Evolutionary conservation across 495 filamentous ascomycete genomes (phyloP).

Genomic region (Lentithecium fluviatile): DNA sequence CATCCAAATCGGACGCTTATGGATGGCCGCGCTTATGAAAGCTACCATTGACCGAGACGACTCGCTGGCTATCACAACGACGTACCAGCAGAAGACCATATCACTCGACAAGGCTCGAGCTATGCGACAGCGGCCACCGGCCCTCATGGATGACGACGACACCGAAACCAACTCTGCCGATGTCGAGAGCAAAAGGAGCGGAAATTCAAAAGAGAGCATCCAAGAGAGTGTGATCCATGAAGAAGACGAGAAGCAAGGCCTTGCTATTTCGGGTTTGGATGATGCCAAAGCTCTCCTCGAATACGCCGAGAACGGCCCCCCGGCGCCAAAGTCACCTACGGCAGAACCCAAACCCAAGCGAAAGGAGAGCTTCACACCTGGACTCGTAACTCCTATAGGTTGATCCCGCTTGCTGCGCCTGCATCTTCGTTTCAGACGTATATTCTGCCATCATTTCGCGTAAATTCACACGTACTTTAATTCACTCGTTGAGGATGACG

Average conservation of each 20-base stretch:
- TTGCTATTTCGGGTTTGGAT: constrained; percentile 34
- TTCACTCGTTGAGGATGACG: constrained; percentile 10
- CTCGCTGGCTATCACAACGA: constrained; percentile 70
- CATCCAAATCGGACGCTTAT: constrained; percentile 79
- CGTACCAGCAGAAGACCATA: constrained; percentile 94
- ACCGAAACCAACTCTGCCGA: constrained; percentile 43
- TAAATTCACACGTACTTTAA: constrained; percentile 16
- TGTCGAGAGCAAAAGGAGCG: constrained; percentile 17
- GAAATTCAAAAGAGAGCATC: constrained; percentile 30
- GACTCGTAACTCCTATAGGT: constrained; percentile 4
- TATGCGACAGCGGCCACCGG: constrained; percentile 84
- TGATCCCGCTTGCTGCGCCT: not conserved
- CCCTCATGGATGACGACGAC: constrained; percentile 72
- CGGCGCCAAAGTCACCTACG: constrained; percentile 8
- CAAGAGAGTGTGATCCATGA: constrained; percentile 28
- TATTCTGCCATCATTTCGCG: not conserved
- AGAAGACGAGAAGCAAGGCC: constrained; percentile 33
- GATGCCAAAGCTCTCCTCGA: constrained; percentile 35
- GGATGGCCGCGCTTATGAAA: constrained; percentile 99
- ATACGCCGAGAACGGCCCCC: constrained; percentile 26
- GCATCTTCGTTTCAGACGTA: not conserved
- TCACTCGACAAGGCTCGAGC: constrained; percentile 77
- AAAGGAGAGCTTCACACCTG: constrained; percentile 1
- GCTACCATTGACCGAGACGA: constrained; percentile 97
- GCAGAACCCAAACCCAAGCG: not conserved